These are phyloP conservation scores for Calophaca sinica DNA, from an alignment of 306 rosid species.

Conservation along the genomic window DNA sequence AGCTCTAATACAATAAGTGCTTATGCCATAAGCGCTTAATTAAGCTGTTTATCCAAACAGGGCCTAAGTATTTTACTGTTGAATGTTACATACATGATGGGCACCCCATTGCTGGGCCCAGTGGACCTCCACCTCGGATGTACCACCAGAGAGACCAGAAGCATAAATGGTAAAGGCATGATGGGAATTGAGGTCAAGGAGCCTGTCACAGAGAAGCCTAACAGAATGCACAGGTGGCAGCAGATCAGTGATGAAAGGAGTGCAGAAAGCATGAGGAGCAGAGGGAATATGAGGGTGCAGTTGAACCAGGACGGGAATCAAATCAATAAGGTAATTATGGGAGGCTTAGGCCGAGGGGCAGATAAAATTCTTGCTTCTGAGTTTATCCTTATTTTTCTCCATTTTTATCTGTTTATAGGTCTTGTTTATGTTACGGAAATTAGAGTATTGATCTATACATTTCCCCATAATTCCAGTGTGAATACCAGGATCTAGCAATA, in stretches of 20 bases:
- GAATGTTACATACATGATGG: not conserved
- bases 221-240: not conserved
- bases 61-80: conserved; percentile 1
- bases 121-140: not conserved
- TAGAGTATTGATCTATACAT: too few relatives aligned
- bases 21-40: too few relatives aligned
- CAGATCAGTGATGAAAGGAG: conserved; percentile 9
- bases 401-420: too few relatives aligned
- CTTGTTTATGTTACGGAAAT: too few relatives aligned
- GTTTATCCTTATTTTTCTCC: too few relatives aligned
- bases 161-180: not conserved
- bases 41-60: too few relatives aligned
- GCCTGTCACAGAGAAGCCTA: not conserved
- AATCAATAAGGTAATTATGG: not conserved
- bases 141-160: not conserved
- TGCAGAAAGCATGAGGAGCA: not conserved
- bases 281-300: not conserved
- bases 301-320: not conserved
- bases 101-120: not conserved
- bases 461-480: too few relatives aligned
- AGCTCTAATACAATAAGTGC: too few relatives aligned
- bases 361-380: too few relatives aligned
- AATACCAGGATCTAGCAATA: too few relatives aligned
- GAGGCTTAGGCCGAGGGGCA: not conserved
- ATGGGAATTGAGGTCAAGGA: not conserved